Conservation (phyloP, 352 stramenopile species). For the Nothophytophthora sp. region DNA sequence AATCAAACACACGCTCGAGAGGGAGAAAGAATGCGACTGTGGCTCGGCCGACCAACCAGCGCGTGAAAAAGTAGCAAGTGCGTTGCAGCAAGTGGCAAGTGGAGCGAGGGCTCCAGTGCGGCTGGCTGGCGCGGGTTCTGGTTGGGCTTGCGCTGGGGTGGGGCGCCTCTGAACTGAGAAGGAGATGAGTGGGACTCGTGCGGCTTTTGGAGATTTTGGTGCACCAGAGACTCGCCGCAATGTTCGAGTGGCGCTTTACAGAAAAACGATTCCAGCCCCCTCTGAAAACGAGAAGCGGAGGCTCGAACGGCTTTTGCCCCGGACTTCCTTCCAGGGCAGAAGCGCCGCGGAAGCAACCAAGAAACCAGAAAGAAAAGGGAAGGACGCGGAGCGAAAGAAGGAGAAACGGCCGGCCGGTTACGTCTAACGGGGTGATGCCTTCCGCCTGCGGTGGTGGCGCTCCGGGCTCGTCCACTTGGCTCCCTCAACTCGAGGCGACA, state of each 20-base stretch:
- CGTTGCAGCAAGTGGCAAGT: constrained; percentile 44
- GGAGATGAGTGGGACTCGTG: constrained; percentile 3
- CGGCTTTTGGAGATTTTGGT: constrained; percentile 30
- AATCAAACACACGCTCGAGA: too few species aligned
- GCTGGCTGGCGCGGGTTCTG: constrained; percentile 27
- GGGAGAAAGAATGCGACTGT: constrained; percentile 13
- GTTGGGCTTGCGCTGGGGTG: constrained; percentile 32
- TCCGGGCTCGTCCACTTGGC: too few species aligned
- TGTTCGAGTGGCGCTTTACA: constrained; percentile 14
- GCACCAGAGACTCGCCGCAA: constrained; percentile 25
- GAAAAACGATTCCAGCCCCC: too few species aligned
- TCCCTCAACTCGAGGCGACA: too few species aligned
- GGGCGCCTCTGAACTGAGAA: constrained; percentile 35
- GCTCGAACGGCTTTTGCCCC: too few species aligned
- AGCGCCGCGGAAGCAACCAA: neutral
- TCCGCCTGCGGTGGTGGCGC: too few species aligned
- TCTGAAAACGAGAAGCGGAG: too few species aligned
- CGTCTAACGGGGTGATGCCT: neutral
- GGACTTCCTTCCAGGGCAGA: neutral
- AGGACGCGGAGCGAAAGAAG: neutral
- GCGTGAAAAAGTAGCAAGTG: constrained; percentile 40
- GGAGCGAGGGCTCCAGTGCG: constrained; percentile 24
- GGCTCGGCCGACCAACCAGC: constrained; percentile 27
- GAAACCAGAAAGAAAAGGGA: neutral
- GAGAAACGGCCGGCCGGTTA: too few species aligned